Conservation (phyloP, 2,329 filamentous ascomycete genomes). For the Cladosporium sphaerospermum region DNA sequence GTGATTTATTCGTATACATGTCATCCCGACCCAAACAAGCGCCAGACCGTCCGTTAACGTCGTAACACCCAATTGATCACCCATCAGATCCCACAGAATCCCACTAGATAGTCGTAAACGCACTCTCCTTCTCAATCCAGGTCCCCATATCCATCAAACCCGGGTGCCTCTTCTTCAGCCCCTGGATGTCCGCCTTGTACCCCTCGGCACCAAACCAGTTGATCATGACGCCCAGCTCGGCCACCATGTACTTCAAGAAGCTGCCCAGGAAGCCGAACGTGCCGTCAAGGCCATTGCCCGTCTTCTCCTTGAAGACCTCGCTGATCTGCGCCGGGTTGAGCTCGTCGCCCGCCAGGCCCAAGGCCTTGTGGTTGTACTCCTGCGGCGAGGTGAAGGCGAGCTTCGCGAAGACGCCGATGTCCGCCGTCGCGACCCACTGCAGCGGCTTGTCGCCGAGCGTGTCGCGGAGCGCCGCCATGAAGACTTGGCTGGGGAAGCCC, state of each 20-base stretch:
- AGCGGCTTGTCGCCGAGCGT: constrained; percentile 26
- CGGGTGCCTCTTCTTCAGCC: constrained; percentile 40
- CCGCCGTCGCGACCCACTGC: constrained; percentile 39
- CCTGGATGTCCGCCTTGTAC: constrained; percentile 43
- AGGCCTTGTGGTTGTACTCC: constrained; percentile 40
- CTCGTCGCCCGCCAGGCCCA: constrained; percentile 50
- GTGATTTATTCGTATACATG: neutral
- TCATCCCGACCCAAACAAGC: neutral
- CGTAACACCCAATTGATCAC: neutral
- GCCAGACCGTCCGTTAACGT: neutral
- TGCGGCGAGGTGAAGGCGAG: constrained; percentile 42
- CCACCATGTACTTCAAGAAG: constrained; percentile 39
- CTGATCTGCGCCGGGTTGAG: constrained; percentile 44
- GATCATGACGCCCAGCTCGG: constrained; percentile 29
- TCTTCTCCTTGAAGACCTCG: constrained; percentile 41
- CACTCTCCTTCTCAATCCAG: constrained; percentile 28
- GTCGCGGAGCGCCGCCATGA: constrained; percentile 42
- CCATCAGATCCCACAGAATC: too few species aligned
- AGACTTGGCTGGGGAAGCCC: constrained; percentile 45
- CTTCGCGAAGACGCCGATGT: constrained; percentile 49
- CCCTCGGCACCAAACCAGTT: constrained; percentile 47
- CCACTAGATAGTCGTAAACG: constrained; percentile 17
- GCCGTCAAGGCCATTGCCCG: constrained; percentile 38
- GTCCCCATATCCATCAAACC: constrained; percentile 34
- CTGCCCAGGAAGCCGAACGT: constrained; percentile 40